phyloP scores from a whole-genome alignment of 768 basidiomycete genomes.

The Auricularia heimuer region DNA sequence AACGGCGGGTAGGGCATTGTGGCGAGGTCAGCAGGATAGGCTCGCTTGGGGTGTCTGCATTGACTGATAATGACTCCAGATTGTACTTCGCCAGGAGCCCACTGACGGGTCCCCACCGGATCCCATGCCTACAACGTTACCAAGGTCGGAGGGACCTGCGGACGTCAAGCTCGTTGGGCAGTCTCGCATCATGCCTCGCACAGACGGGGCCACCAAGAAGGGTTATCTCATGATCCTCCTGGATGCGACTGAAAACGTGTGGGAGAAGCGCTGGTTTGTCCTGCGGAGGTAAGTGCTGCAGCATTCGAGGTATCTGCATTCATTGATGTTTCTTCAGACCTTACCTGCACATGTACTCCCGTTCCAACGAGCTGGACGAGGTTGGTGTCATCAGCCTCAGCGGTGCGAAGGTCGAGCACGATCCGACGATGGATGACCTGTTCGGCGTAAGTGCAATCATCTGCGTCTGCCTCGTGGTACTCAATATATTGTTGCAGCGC shows the following conservation, averaged over 20 bases:
- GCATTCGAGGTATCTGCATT: background rate
- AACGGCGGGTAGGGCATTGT: slow-evolving; percentile 65
- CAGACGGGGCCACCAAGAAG: slow-evolving; percentile 76
- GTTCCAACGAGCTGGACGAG: slow-evolving; percentile 78
- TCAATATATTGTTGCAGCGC: slow-evolving; percentile 42
- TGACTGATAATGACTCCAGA: slow-evolving; percentile 36
- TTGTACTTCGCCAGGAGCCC: slow-evolving; percentile 67
- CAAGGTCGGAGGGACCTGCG: slow-evolving; percentile 34
- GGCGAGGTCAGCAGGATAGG: slow-evolving; percentile 47
- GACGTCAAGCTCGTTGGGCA: slow-evolving; percentile 59
- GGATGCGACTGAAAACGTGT: slow-evolving; percentile 69
- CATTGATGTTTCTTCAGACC: slow-evolving; percentile 43
- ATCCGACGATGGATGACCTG: slow-evolving; percentile 78
- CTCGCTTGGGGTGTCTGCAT: background rate
- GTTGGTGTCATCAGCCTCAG: slow-evolving; percentile 70
- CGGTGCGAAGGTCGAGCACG: slow-evolving; percentile 77
- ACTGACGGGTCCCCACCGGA: slow-evolving; percentile 41
- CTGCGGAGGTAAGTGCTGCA: slow-evolving; percentile 53
- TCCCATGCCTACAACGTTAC: slow-evolving; percentile 21
- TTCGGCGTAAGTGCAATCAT: slow-evolving; percentile 55
- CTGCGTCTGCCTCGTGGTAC: background rate
- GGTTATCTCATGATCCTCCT: slow-evolving; percentile 72
- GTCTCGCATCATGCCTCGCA: slow-evolving; percentile 60
- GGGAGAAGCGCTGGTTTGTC: slow-evolving; percentile 83
- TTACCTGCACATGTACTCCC: slow-evolving; percentile 80